Conservation (phyloP, 495 filamentous ascomycete genomes). For the Xanthoparmelia taractica region DNA sequence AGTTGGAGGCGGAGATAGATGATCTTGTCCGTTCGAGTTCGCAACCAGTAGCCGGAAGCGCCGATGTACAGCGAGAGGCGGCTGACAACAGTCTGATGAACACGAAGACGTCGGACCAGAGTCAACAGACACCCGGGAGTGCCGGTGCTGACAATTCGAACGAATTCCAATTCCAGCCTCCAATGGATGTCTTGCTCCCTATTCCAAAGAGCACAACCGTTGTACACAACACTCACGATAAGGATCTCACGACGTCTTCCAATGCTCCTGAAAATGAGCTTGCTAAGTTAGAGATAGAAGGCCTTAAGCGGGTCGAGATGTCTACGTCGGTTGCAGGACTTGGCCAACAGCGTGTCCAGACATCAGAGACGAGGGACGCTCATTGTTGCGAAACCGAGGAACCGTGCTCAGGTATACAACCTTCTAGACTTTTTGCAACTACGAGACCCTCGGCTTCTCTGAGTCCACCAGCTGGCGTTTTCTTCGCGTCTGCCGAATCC, state of each 20-base stretch:
- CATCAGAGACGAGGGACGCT: not conserved
- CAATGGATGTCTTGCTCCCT: not conserved
- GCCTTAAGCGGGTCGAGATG: not conserved
- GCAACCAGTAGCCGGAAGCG: not conserved
- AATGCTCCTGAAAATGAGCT: not conserved
- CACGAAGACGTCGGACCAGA: not conserved
- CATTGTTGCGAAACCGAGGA: not conserved
- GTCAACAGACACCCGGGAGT: not conserved
- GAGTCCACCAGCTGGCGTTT: not conserved
- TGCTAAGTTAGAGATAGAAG: not conserved
- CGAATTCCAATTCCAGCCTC: not conserved
- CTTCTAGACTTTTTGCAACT: not conserved
- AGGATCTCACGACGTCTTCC: slow-evolving; percentile 3
- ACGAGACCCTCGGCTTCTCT: not conserved
- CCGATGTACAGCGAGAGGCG: not conserved
- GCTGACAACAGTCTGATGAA: not conserved
- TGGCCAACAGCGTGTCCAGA: not conserved
- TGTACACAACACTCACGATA: not conserved
- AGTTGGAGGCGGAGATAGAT: not conserved
- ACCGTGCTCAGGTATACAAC: not conserved
- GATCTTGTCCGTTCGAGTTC: not conserved
- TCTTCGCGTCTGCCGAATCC: not conserved
- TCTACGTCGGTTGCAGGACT: not conserved
- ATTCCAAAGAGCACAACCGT: not conserved
- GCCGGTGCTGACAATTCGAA: not conserved